These are phyloP conservation scores for Colletotrichum somersetense DNA, from an alignment of 2,329 filamentous ascomycete genomes.

Conservation along the genomic window DNA sequence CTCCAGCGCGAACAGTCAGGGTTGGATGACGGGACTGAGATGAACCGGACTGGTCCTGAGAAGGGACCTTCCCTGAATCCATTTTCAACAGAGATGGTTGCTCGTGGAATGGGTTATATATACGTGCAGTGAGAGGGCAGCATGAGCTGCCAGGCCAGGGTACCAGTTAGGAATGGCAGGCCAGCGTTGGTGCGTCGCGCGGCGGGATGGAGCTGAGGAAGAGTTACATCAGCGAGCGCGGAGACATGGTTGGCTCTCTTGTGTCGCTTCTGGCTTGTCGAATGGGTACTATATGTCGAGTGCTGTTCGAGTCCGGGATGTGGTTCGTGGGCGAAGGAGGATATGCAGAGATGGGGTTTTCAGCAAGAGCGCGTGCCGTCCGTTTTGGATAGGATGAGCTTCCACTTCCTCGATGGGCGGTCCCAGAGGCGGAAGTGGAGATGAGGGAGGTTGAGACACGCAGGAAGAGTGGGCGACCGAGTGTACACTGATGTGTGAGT, in stretches of 20 bases:
- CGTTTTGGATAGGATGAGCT: constrained; percentile 29
- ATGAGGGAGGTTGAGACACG: constrained; percentile 28
- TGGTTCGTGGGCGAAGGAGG: constrained; percentile 21
- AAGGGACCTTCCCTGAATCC: constrained; percentile 24
- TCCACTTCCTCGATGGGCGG: constrained; percentile 16
- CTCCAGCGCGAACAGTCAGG: constrained; percentile 18
- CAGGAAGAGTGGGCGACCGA: constrained; percentile 5
- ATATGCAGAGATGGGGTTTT: constrained; percentile 35
- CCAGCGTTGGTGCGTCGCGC: constrained; percentile 27
- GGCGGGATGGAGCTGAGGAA: constrained; percentile 22
- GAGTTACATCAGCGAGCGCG: constrained; percentile 37
- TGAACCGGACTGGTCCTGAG: constrained; percentile 32
- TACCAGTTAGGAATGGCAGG: constrained; percentile 26
- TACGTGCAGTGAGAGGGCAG: constrained; percentile 27
- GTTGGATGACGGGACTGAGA: constrained; percentile 21
- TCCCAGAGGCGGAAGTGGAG: constrained; percentile 23
- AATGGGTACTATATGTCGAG: constrained; percentile 15
- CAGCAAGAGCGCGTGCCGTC: constrained; percentile 28
- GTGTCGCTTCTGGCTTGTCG: constrained; percentile 26
- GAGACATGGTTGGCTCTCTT: constrained; percentile 35
- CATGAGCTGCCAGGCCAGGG: constrained; percentile 19
- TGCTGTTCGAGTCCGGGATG: constrained; percentile 22
- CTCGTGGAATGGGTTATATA: constrained; percentile 34
- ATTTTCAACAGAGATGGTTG: constrained; percentile 29
- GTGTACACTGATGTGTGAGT: neutral